Base-by-base conservation (phyloP, 1,284 basidiomycete species). In the Ustilago nuda region DNA sequence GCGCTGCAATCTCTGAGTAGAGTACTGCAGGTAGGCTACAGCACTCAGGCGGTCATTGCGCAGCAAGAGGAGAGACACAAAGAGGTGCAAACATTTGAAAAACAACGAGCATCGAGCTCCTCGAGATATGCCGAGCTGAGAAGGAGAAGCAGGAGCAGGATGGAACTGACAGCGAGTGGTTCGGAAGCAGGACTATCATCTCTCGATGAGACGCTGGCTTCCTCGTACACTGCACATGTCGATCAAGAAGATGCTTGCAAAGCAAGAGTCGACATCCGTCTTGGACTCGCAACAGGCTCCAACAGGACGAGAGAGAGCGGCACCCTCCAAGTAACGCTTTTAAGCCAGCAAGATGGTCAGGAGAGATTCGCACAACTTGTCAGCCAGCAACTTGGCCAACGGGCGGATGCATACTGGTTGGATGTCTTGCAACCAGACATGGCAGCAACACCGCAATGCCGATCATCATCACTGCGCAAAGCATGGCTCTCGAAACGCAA, bases 191-290 rank as follows among this genome's bases (percentile, higher is more conserved):
- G 56, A 4, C 61, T 54, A 3, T 67, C 61, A 7, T 76, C 61
- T 39, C 39, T 70, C 6, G 67, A 75, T 30, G 67, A 71, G 32
- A 76, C 73, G 39, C 61, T 76, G 8, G 73, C 73, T 5, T 76
- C 73, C 3, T 76, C 73, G n/a, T 76, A 71, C 15, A 70, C 72
- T 17, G 61, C 54, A 30, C 67, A 75, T 8, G 43, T 30, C 51
- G 70, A 67, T 17, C 35, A 13, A 37, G 9, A 17, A 11, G 60
- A 50, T 4, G 33, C 13, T 4, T 30, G 17, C 43, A 50, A 50
- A 12, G 65, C 71, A 2, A 48, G 23, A 5, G 62, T 67, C 2
- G 8, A 58, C 23, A 46, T 73, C 15, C 57, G 54, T 1, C 37
- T 63, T 4, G 65, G 65, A 13, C 61, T 70, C 9, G 27, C 12